Evolutionary conservation across 2,329 filamentous ascomycete genomes (phyloP), one percentile per base, ranked within the genome.

Genomic region (Fusarium sp.): DNA sequence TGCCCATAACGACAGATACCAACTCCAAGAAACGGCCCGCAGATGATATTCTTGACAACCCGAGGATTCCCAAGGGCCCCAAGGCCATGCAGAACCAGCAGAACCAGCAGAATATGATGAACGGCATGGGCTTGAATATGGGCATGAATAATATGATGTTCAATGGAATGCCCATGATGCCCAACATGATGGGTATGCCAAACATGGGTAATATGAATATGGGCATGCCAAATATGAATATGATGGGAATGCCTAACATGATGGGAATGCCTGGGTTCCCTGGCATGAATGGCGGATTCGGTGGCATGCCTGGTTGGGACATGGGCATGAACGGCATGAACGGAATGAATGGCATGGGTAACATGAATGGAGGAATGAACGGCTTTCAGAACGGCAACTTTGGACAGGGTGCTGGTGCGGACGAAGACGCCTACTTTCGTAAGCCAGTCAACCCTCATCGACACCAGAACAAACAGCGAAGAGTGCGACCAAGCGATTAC

Each of bases 361-460:
- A 63, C 55, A 78, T 80, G 76, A 74, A 73, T 54, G 76, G 73
- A 33, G 72, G 70, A 54, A 80, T 80, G 77, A 80, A 77, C 62
- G 79, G 77, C 61, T 82, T 78, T 68, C 78, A 78, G 63, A 79
- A 79, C 44, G 79, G 77, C 68, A 84, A 84, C 73, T 86, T 87
- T 53, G 77, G 81, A 2, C 84, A 85, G 65, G 87, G 87, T 4
- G 91, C 88, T 65, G 90, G 90, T 71, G 94, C 97, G 62, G 94
- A 97, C 64, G 94, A 94, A 68, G 93, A 94, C 67, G 93, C 96
- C 11, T 99, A 99, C 83, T 97, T 98, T 81, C 90, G 96, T 64
- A 95, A 97, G 81, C 96, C 96, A 0, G 93, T 98, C 70, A 99
- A 99, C 79, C 95, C 95, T 5, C 93, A 97, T 79, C 90, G 96